These are phyloP conservation scores for Vachellia pachyceras DNA, from an alignment of 306 rosid species.

Conservation along the genomic window DNA sequence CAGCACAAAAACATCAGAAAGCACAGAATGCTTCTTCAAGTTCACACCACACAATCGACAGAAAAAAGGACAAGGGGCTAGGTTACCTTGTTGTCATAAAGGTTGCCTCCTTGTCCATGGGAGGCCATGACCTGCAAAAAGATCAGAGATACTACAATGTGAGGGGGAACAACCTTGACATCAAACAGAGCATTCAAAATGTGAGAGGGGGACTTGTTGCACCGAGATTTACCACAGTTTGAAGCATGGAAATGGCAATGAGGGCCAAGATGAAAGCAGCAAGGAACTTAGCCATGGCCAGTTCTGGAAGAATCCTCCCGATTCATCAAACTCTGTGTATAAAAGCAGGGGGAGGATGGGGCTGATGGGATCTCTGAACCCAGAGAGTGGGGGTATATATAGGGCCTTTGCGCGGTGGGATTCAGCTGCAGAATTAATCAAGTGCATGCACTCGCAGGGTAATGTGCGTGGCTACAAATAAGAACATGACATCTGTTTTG, in stretches of 20 bases:
- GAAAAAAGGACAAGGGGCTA: not conserved
- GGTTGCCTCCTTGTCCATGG: constrained; percentile 68
- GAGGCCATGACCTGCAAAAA: constrained; percentile 67
- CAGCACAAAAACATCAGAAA: not conserved
- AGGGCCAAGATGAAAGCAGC: constrained; percentile 59
- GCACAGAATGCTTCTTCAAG: not conserved
- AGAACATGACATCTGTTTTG: constrained; percentile 34
- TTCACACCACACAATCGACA: not conserved
- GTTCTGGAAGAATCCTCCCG: constrained; percentile 44
- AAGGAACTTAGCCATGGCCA: constrained; percentile 59
- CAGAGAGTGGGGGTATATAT: constrained; percentile 49
- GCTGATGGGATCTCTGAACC: constrained; percentile 11
- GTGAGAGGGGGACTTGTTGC: not conserved
- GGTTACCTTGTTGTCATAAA: constrained; percentile 51
- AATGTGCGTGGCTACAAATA: not conserved
- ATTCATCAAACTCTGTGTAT: not conserved
- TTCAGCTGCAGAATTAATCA: constrained; percentile 24
- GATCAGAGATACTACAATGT: constrained; percentile 3
- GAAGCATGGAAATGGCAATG: constrained; percentile 72
- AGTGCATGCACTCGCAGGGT: constrained; percentile 28
- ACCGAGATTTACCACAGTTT: constrained; percentile 55
- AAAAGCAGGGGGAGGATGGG: not conserved
- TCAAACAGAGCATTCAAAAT: not conserved
- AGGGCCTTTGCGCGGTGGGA: constrained; percentile 38
- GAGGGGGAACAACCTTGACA: constrained; percentile 1